Evolutionary conservation across 163 green algal genomes (phyloP).

Genomic region (Scenedesmus sp.): DNA sequence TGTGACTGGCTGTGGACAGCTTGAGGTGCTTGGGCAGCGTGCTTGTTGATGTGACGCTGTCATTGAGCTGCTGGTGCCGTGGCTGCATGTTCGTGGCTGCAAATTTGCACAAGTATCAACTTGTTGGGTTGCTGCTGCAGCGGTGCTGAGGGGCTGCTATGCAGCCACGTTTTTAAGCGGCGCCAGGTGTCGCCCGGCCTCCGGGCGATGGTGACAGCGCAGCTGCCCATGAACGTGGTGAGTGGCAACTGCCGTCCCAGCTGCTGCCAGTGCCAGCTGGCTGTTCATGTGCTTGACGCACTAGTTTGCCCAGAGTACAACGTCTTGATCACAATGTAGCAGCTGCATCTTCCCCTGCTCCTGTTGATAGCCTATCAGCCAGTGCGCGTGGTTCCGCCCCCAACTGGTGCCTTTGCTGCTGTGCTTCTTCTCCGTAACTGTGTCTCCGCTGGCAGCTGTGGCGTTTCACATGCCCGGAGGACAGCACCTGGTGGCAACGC

Average conservation of each 20-base stretch:
- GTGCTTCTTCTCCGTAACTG: background rate
- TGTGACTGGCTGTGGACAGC: background rate
- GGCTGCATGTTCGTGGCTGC: background rate
- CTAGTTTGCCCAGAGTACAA: background rate
- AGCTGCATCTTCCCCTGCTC: background rate
- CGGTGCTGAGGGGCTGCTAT: conserved; percentile 34
- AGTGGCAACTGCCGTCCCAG: background rate
- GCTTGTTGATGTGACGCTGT: background rate
- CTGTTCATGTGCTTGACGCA: background rate
- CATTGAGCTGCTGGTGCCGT: background rate
- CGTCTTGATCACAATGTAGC: background rate
- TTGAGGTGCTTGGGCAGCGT: background rate
- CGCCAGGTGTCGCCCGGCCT: conserved; percentile 31
- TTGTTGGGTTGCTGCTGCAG: conserved; percentile 6
- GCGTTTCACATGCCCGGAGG: background rate
- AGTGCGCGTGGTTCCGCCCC: background rate
- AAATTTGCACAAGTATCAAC: background rate
- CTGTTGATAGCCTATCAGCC: conserved; percentile 1
- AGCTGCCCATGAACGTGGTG: conserved; percentile 42
- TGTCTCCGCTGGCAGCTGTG: conserved; percentile 27
- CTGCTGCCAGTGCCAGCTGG: background rate
- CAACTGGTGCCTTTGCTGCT: background rate
- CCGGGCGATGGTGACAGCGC: conserved; percentile 27
- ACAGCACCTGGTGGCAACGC: conserved; percentile 63
- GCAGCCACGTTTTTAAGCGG: background rate